Evolutionary conservation across 1,284 basidiomycete genomes (phyloP), one percentile per base, ranked within the genome.

Genomic region (Cutaneotrichosporon spelunceum): DNA sequence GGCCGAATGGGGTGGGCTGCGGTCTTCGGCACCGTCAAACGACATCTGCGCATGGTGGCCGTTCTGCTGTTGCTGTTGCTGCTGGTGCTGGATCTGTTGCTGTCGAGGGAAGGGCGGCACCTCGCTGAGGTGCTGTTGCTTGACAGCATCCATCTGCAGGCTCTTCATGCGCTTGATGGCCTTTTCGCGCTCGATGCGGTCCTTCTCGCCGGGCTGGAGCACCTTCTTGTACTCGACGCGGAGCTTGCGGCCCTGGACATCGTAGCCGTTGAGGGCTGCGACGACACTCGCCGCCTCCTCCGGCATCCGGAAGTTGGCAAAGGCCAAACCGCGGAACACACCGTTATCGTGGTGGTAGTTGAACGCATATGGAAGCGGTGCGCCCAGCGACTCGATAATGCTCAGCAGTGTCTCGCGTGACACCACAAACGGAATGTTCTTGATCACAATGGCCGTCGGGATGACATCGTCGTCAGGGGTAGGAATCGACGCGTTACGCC

Each of bases 151-250:
- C 36, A 95, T 80, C 75, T 95, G 92, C 87, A 95, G 93, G 59
- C 90, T 93, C 69, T 93, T 88, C 94, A 99, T 98, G 61, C 95
- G 86, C 71, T 95, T 91, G 70, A 99, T 88, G 2, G 96, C 96
- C 82, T 99, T 99, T 82, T 99, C 96, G 66, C 96, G 85, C 79
- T 99, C 95, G 75, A 99, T 99, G 61, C 93, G 86, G 76, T 99
- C 96, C 82, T 99, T 99, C 80, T 99, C 96, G 52, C 96, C 95
- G 1, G 93, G 93, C 78, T 98, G 95, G 21, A 99, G 83, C 10
- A 98, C 96, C 80, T 98, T 98, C 83, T 99, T 99, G 84, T 98
- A 99, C 80, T 99, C 95, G 62, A 98, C 95, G 36, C 96, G 89
- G 50, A 99, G 84, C 80, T 98, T 99, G 71, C 95, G 89, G n/a